Conservation (phyloP, 257 asterid genomes). For the Nicotiana obtusifolia region DNA sequence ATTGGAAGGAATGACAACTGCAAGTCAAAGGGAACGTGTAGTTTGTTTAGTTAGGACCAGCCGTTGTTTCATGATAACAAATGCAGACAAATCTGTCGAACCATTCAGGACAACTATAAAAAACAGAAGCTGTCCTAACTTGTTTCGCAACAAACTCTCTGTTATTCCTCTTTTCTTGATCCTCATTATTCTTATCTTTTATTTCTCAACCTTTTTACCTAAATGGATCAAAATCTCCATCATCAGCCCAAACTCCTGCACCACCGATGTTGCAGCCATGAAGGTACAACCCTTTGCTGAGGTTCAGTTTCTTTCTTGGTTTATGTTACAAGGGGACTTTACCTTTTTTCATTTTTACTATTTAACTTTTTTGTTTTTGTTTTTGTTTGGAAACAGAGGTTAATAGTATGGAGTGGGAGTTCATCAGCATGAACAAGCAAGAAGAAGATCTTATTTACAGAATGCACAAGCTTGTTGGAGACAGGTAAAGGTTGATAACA, state of each 20-base stretch:
- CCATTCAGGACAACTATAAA: conserved; percentile 10
- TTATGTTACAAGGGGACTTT: neutral
- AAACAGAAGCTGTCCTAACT: conserved; percentile 7
- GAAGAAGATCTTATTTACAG: conserved; percentile 61
- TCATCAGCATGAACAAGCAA: conserved; percentile 43
- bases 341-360: neutral
- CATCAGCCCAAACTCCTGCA: neutral
- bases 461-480: conserved; percentile 74
- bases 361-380: neutral
- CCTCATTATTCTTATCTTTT: conserved; percentile 6
- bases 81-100: conserved; percentile 15
- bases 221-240: conserved; percentile 7
- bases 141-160: neutral
- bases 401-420: conserved; percentile 40
- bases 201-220: neutral
- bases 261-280: neutral
- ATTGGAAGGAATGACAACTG: conserved; percentile 10
- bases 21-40: conserved; percentile 14
- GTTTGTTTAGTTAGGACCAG: conserved; percentile 15
- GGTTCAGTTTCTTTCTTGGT: neutral
- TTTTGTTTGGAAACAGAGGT: conserved; percentile 25
- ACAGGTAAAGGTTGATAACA: conserved; percentile 28
- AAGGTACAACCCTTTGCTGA: neutral
- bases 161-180: conserved; percentile 7
- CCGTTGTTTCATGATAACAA: conserved; percentile 8